These are phyloP conservation scores for Orbilia javanica DNA, from an alignment of 2,329 filamentous ascomycete species.

Conservation along the genomic window DNA sequence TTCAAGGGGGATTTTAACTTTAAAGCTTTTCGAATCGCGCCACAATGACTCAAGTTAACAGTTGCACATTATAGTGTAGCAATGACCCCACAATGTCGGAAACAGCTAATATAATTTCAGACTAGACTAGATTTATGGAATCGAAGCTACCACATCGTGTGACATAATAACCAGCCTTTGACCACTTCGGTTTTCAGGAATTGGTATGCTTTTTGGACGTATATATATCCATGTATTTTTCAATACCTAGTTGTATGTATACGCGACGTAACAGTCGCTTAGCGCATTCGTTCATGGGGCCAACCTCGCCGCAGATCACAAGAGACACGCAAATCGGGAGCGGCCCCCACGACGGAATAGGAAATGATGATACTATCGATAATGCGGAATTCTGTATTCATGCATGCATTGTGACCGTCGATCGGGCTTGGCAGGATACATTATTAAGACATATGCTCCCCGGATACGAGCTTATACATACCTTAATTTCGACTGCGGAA, in stretches of 20 bases:
- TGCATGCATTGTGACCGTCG: not conserved
- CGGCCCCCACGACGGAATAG: not conserved
- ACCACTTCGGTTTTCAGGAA: too few species aligned
- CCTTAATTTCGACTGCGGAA: not conserved
- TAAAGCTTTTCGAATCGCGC: not conserved
- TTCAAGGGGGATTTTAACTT: not conserved
- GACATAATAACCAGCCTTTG: too few species aligned
- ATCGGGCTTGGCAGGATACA: not conserved
- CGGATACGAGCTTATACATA: not conserved
- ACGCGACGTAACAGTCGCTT: not conserved
- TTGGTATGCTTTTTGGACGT: too few species aligned
- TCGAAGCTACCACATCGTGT: too few species aligned
- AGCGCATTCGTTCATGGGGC: not conserved
- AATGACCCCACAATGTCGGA: not conserved
- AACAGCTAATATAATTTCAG: too few species aligned
- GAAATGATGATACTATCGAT: slow-evolving; percentile 1
- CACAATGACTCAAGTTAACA: not conserved
- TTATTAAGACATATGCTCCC: not conserved
- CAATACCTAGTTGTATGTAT: not conserved
- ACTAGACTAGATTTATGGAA: too few species aligned
- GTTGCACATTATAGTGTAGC: not conserved
- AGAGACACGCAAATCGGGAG: too few species aligned
- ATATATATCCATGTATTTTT: not conserved
- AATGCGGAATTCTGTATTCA: not conserved
- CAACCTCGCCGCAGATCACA: too few species aligned